These are phyloP conservation scores for Geranomyces variabilis DNA, from an alignment of 192 early-diverging fungal genomes.

Conservation along the genomic window DNA sequence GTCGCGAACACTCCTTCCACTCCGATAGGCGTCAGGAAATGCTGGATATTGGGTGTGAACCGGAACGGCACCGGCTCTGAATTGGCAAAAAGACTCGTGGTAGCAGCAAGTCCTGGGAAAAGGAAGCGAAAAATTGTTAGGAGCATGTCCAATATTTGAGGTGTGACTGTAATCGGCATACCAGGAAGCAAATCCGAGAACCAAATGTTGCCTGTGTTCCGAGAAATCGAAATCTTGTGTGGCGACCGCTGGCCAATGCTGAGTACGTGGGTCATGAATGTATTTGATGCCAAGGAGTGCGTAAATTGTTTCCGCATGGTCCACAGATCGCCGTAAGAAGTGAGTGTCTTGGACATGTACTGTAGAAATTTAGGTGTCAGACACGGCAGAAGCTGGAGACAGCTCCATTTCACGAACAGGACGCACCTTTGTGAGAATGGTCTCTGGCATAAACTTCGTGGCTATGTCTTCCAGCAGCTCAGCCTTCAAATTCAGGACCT, in stretches of 20 bases:
- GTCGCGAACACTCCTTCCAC: slow-evolving; percentile 91
- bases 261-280: slow-evolving; percentile 91
- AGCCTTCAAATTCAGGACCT: slow-evolving; percentile 76
- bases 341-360: slow-evolving; percentile 74
- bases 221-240: slow-evolving; percentile 85
- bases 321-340: slow-evolving; percentile 89
- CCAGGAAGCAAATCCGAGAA: slow-evolving; percentile 82
- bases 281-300: slow-evolving; percentile 81
- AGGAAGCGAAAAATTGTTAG: neutral
- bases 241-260: slow-evolving; percentile 87
- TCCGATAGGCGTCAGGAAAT: slow-evolving; percentile 90
- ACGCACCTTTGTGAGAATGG: slow-evolving; percentile 77
- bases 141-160: neutral
- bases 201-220: slow-evolving; percentile 84
- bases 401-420: neutral
- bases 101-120: slow-evolving; percentile 47
- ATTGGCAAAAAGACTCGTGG: slow-evolving; percentile 57
- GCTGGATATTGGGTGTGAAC: slow-evolving; percentile 95
- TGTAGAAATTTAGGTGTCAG: slow-evolving; percentile 26
- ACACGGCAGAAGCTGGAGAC: neutral
- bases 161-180: slow-evolving; percentile 33
- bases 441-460: slow-evolving; percentile 80
- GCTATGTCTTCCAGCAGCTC: slow-evolving; percentile 89
- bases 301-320: slow-evolving; percentile 94
- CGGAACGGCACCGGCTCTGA: slow-evolving; percentile 95